Evolutionary conservation across 2,329 filamentous ascomycete species (phyloP), one percentile per base, ranked within the genome.

Genomic region (Colletotrichum plurivorum): DNA sequence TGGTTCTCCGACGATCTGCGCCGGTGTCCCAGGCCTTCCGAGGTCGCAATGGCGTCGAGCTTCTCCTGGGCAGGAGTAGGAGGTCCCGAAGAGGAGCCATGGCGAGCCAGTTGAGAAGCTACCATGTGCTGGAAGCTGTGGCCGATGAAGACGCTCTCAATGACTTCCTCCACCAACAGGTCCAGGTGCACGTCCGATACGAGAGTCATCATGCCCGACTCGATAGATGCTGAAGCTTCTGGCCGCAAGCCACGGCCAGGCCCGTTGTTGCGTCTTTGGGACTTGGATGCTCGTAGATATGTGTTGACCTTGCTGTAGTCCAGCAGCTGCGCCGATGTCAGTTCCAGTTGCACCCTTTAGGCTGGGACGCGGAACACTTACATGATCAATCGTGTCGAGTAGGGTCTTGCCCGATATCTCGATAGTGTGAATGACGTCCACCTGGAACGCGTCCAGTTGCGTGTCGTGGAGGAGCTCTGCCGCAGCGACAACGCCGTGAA

Each of bases 401-500:
- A 87, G 75, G 0, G 85, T 85, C 51, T 80, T 81, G 2, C 84
- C 83, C n/a, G 83, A 86, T 5, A 80, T 80, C 67, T 85, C 80
- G n/a, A 87, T 81, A 36, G 83, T 84, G 60, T 82, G 79, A 2
- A 86, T 74, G 41, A 85, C 79, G 20, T 82, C 80, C 4, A 79
- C 74, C 68, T 86, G 84, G 25, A 81, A 77, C 5, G 78, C 76
- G 59, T 81, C 78, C 54, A 85, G 75, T 5, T 77, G 70, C 0
- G 81, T 84, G 13, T 85, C 84, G n/a, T 83, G 81, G 1, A 89
- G 74, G 46, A 87, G 78, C 69, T 87, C 84, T 5, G 82, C 83
- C 71, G 78, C 88, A 0, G 84, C 85, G 2, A 89, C 77, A 39
- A 89, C 87, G 1, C 87, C 88, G 69, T 89, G 87, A 1, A 90